phyloP scores from a whole-genome alignment of 345 rosid species.

The Salix purpurea region DNA sequence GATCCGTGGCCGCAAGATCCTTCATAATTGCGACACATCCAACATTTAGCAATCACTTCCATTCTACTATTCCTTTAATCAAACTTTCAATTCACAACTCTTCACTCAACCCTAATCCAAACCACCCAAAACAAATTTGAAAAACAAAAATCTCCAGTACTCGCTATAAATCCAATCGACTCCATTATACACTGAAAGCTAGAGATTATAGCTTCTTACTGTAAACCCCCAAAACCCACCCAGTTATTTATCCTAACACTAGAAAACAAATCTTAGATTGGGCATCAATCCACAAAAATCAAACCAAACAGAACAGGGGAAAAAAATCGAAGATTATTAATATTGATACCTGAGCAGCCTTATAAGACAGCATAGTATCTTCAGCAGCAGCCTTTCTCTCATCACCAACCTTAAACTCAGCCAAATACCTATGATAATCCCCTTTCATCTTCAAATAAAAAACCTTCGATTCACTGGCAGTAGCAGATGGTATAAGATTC shows the following conservation, averaged over 20 bases:
- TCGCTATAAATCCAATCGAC: neutral
- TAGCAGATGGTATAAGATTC: conserved; percentile 73
- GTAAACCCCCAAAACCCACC: neutral
- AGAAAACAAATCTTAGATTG: neutral
- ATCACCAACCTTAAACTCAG: conserved; percentile 83
- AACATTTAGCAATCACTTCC: neutral
- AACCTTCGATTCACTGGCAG: conserved; percentile 74
- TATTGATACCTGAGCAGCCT: conserved; percentile 78
- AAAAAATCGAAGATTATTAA: neutral
- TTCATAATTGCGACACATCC: conserved; percentile 8
- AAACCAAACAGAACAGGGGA: neutral
- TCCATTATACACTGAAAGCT: neutral
- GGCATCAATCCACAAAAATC: neutral
- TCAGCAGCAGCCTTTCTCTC: conserved; percentile 93
- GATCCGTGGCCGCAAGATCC: conserved; percentile 74
- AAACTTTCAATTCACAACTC: neutral
- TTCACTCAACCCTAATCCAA: neutral
- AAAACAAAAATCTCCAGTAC: neutral
- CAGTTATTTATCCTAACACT: neutral
- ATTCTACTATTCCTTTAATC: neutral
- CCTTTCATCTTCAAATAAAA: conserved; percentile 97
- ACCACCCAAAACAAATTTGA: neutral
- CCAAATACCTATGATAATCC: conserved; percentile 86
- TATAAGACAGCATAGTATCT: conserved; percentile 89
- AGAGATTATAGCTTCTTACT: neutral